Percentiles rank a stretch among this genome's conserved stretches.
Evolutionary conservation across 2,329 filamentous ascomycete genomes (phyloP).

Genomic region (Fusarium floridanum): DNA sequence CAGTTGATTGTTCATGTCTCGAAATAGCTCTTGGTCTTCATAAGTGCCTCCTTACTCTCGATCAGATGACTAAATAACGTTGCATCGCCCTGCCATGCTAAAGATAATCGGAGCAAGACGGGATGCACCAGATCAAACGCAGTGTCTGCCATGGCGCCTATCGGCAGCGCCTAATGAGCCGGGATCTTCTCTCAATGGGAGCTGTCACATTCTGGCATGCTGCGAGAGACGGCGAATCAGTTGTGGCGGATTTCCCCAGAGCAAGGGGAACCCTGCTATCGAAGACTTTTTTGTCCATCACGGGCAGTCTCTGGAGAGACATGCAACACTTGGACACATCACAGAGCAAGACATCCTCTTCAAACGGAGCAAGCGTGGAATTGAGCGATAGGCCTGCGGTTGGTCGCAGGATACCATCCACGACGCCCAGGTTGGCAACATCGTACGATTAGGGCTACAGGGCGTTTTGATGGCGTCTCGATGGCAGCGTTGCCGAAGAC

Average conservation of each 20-base stretch:
- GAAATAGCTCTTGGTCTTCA: not conserved
- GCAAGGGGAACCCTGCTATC: not conserved
- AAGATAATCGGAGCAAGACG: not conserved
- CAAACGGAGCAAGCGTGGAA: not conserved
- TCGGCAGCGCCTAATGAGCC: not conserved
- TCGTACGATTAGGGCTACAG: constrained; percentile 36
- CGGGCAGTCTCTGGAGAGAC: not conserved
- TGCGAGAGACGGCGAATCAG: constrained; percentile 1
- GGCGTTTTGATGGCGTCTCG: constrained; percentile 21
- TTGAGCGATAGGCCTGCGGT: not conserved
- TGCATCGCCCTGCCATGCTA: not conserved
- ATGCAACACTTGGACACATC: not conserved
- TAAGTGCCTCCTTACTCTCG: not conserved
- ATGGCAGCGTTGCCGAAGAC: constrained; percentile 18
- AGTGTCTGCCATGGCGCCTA: not conserved
- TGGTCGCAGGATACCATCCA: not conserved
- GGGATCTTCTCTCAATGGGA: not conserved
- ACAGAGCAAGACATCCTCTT: not conserved
- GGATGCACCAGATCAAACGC: not conserved
- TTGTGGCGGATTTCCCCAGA: not conserved
- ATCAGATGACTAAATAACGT: not conserved
- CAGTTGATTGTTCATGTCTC: not conserved
- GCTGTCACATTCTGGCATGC: constrained; percentile 2
- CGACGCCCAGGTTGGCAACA: constrained; percentile 11
- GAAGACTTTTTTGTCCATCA: not conserved